A percentile compares a stretch with the other conserved stretches of the same genome.
Conservation (phyloP, 768 basidiomycete species). For the Mycena chlorophos region DNA sequence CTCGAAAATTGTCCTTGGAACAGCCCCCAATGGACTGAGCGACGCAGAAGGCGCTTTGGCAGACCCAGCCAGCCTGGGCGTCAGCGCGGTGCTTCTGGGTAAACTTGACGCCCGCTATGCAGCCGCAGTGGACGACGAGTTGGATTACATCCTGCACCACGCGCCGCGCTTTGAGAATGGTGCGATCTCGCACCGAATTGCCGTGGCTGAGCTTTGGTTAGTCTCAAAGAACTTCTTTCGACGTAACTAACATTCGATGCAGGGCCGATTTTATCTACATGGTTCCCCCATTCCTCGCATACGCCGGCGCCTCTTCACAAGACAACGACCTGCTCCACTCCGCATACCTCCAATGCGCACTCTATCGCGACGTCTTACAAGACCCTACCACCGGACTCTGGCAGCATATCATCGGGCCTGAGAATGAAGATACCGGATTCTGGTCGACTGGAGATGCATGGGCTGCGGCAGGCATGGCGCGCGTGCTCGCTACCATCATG, state of each 20-base stretch:
- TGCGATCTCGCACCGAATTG: conserved; percentile 46
- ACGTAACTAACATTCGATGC: not conserved
- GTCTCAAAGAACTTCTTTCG: conserved; percentile 3
- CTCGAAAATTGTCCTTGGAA: conserved; percentile 38
- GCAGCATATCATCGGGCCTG: conserved; percentile 33
- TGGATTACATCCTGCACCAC: conserved; percentile 33
- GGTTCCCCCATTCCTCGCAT: conserved; percentile 47
- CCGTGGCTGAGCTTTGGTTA: conserved; percentile 44
- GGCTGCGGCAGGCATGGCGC: conserved; percentile 25
- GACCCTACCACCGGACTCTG: conserved; percentile 32
- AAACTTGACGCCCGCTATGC: conserved; percentile 35
- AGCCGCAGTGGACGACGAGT: conserved; percentile 32
- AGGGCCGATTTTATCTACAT: conserved; percentile 43
- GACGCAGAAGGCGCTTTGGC: conserved; percentile 44
- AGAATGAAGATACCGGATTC: conserved; percentile 20
- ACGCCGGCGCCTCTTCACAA: conserved; percentile 35
- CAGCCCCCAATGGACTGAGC: conserved; percentile 34
- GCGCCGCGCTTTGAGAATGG: conserved; percentile 44
- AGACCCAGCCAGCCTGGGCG: conserved; percentile 51
- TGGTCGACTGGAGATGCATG: conserved; percentile 28
- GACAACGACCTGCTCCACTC: conserved; percentile 40
- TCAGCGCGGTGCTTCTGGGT: conserved; percentile 46
- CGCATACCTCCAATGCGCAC: conserved; percentile 41
- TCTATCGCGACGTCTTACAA: conserved; percentile 40
- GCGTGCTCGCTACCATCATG: conserved; percentile 41